Percentiles rank a stretch among this genome's conserved stretches.
Evolutionary conservation across 495 filamentous ascomycete genomes (phyloP).

Genomic region (Elaphomyces granulatus): DNA sequence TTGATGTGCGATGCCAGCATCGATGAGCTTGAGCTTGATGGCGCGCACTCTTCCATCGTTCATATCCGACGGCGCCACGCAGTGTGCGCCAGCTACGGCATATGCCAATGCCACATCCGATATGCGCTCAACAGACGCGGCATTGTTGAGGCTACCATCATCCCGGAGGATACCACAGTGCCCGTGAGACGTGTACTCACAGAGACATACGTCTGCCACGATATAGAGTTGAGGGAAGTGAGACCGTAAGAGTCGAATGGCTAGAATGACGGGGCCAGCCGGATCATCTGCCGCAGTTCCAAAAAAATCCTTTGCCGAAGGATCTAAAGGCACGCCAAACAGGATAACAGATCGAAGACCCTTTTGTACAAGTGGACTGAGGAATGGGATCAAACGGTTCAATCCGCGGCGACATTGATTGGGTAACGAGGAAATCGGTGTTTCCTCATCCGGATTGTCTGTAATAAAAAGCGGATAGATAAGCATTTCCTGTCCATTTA

Average conservation of each 20-base stretch:
- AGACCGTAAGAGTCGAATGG: constrained; percentile 66
- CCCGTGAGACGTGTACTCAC: constrained; percentile 97
- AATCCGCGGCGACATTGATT: constrained; percentile 76
- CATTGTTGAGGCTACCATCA: constrained; percentile 85
- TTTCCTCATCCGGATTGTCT: constrained; percentile 84
- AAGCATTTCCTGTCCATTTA: constrained; percentile 64
- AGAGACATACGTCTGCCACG: constrained; percentile 84
- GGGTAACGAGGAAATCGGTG: constrained; percentile 75
- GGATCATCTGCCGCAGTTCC: constrained; percentile 93
- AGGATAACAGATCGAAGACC: constrained; percentile 86
- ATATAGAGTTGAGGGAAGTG: constrained; percentile 82
- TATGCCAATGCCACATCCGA: constrained; percentile 88
- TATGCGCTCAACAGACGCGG: constrained; percentile 80
- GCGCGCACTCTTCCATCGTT: constrained; percentile 93
- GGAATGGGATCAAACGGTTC: constrained; percentile 71
- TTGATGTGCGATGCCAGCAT: constrained; percentile 77
- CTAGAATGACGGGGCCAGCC: constrained; percentile 74
- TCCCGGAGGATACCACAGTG: constrained; percentile 92
- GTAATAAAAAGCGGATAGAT: constrained; percentile 96
- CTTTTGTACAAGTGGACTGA: constrained; percentile 72
- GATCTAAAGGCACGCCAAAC: constrained; percentile 78
- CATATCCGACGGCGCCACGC: constrained; percentile 96
- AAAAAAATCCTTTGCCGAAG: constrained; percentile 72
- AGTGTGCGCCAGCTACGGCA: constrained; percentile 85
- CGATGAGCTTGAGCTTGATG: constrained; percentile 92